Base-by-base conservation (phyloP, 2,329 filamentous ascomycete genomes). In the Fusarium neocosmosporiellum region DNA sequence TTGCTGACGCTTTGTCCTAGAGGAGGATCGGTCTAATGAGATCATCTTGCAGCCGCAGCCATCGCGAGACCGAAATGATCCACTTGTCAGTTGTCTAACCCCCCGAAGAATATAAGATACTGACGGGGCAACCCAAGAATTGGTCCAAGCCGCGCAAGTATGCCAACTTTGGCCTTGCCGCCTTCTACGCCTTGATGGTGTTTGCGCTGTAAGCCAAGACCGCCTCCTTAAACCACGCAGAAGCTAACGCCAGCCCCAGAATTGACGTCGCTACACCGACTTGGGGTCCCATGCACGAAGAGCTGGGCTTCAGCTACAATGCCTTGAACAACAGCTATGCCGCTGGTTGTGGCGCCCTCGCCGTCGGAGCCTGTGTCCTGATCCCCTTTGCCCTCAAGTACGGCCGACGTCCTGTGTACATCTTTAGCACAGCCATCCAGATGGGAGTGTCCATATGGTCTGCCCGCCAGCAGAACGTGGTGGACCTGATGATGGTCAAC, bases 161-260 rank as follows among this genome's bases (percentile, higher is more conserved):
- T 3, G 4, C 74, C 37, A 71, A 76, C 22, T 75, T 94, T 53
- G 66, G 80, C 2, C 80, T 91, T 53, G 90, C 91, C 1, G 85
- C 92, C 65, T 78, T 88, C 8, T 90, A 94, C 75, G 87, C 90
- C 3, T 83, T 93, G 14, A 82, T 95, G 22, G 87, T 89, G 8
- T 95, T 93, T 81, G 82, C 93, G 66, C 89, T 93, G 78, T 86
- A 94, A 9, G 70, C 62, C n/a, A 66, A 69, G 16, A 13, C 48
- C 2, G 1, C 3, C 27, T 31, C 27, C 1, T 2, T n/a, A n/a
- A 7, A 53, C 4, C 9, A 20, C 18, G 13, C 3, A 33, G 16
- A n/a, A 14, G 18, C 48, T 16, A 20, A 54, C 31, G 2, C 0
- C 1, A 33, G 10, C 3, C 5, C 50, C 2, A 54, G 50, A 4